Conservation (phyloP, 75 land plant genomes). For the Azolla pinnata region DNA sequence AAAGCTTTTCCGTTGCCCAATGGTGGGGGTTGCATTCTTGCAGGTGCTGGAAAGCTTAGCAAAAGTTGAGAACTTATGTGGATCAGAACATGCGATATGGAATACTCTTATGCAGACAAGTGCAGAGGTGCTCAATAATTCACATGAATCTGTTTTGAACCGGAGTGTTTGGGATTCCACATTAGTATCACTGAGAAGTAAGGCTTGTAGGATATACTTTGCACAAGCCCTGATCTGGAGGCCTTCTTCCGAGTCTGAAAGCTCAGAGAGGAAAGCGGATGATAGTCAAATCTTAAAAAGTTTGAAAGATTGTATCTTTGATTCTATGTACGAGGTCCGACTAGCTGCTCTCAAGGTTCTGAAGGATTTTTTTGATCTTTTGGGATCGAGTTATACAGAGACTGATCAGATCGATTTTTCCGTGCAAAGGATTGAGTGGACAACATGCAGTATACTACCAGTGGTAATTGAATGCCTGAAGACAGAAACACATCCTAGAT, state of each 20-base stretch:
- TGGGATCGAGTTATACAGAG: constrained; percentile 6
- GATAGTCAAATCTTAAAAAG: constrained; percentile 14
- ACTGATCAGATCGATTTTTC: background rate
- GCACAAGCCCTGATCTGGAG: background rate
- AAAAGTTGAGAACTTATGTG: constrained; percentile 30
- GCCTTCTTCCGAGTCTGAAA: background rate
- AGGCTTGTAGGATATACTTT: constrained; percentile 56
- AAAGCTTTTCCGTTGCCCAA: constrained; percentile 25
- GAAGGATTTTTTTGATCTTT: constrained; percentile 26
- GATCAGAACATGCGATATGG: constrained; percentile 15
- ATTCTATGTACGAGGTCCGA: constrained; percentile 79
- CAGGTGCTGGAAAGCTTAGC: constrained; percentile 53
- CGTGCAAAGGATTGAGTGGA: constrained; percentile 25
- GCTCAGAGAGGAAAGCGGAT: background rate
- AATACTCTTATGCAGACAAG: constrained; percentile 37
- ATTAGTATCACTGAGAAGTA: constrained; percentile 29
- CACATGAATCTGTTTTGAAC: background rate
- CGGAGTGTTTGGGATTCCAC: constrained; percentile 45
- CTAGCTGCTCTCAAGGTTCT: constrained; percentile 67
- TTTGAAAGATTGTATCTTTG: constrained; percentile 32
- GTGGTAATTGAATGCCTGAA: constrained; percentile 39
- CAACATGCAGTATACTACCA: constrained; percentile 33
- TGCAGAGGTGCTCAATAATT: constrained; percentile 44
- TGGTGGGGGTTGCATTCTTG: constrained; percentile 46
- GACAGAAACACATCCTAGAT: constrained; percentile 57